Percentiles rank a stretch among this genome's conserved stretches.
Evolutionary conservation across 2,329 filamentous ascomycete species (phyloP).

Genomic region (Colletotrichum sp.): DNA sequence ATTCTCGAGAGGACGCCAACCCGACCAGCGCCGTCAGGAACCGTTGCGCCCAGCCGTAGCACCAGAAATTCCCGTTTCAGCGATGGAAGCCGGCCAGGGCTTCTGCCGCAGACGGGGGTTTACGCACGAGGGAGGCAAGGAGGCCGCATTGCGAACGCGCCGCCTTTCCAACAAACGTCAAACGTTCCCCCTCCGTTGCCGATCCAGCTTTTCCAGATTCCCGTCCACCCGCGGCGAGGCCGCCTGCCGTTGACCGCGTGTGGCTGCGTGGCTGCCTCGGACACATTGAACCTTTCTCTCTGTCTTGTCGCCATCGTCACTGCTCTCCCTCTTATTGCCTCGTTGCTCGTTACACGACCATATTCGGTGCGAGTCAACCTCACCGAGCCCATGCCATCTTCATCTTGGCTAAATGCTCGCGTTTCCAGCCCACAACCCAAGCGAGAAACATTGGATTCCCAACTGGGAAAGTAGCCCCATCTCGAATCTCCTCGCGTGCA

Average conservation of each 20-base stretch:
- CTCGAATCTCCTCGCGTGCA: slow-evolving; percentile 13
- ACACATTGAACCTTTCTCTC: background rate
- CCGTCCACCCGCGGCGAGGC: background rate
- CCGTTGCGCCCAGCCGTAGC: background rate
- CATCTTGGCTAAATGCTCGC: background rate
- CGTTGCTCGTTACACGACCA: background rate
- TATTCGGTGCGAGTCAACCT: background rate
- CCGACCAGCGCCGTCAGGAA: background rate
- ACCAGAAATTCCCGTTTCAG: slow-evolving; percentile 8
- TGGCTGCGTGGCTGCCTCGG: background rate
- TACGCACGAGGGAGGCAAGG: background rate
- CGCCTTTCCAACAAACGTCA: slow-evolving; percentile 14
- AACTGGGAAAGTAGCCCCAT: slow-evolving; percentile 16
- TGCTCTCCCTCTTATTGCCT: background rate
- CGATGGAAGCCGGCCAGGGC: background rate
- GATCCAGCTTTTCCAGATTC: background rate
- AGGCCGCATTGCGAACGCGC: background rate
- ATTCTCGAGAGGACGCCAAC: background rate
- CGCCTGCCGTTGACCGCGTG: background rate
- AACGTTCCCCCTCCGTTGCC: background rate
- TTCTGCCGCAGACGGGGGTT: background rate
- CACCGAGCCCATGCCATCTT: background rate
- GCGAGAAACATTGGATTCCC: slow-evolving; percentile 19
- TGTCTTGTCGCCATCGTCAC: background rate
- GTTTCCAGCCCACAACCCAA: background rate